These are phyloP conservation scores for Hemerocallis citrina DNA, from an alignment of 106 monocot genomes.

Conservation along the genomic window DNA sequence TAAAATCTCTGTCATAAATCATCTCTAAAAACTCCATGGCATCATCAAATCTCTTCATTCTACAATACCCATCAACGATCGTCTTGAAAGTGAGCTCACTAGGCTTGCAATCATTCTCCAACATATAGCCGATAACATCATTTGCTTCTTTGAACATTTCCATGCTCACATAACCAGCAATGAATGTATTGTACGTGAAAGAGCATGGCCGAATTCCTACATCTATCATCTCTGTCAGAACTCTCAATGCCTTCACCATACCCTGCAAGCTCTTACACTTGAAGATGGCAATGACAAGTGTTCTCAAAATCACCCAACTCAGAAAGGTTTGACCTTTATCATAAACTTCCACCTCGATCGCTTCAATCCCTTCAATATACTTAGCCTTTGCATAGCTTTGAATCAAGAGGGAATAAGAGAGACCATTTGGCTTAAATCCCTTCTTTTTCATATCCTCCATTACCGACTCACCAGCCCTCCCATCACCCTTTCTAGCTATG, in stretches of 20 bases:
- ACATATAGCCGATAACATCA: conserved; percentile 73
- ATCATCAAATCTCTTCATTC: conserved; percentile 34
- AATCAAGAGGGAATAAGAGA: conserved; percentile 67
- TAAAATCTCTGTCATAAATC: no score
- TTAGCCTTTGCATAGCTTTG: conserved; percentile 68
- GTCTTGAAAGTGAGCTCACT: conserved; percentile 64
- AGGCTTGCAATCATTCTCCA: conserved; percentile 48
- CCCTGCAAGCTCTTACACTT: conserved; percentile 61
- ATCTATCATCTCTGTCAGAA: conserved; percentile 52
- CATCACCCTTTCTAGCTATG: conserved; percentile 77
- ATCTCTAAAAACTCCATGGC: conserved; percentile 57
- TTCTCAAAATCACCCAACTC: conserved; percentile 84
- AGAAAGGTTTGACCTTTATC: conserved; percentile 54
- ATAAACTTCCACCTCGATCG: conserved; percentile 61
- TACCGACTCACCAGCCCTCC: conserved; percentile 57
- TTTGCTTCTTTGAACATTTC: conserved; percentile 63
- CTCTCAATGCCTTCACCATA: conserved; percentile 62
- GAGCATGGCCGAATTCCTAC: conserved; percentile 52
- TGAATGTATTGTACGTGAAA: conserved; percentile 70
- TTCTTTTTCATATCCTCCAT: conserved; percentile 63
- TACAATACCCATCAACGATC: conserved; percentile 56
- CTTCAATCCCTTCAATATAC: conserved; percentile 52
- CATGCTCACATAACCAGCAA: conserved; percentile 43
- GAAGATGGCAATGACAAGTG: conserved; percentile 72
- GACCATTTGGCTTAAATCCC: conserved; percentile 81